phyloP scores from a whole-genome alignment of 2,329 filamentous ascomycete species.

The Sporothrix globosa region DNA sequence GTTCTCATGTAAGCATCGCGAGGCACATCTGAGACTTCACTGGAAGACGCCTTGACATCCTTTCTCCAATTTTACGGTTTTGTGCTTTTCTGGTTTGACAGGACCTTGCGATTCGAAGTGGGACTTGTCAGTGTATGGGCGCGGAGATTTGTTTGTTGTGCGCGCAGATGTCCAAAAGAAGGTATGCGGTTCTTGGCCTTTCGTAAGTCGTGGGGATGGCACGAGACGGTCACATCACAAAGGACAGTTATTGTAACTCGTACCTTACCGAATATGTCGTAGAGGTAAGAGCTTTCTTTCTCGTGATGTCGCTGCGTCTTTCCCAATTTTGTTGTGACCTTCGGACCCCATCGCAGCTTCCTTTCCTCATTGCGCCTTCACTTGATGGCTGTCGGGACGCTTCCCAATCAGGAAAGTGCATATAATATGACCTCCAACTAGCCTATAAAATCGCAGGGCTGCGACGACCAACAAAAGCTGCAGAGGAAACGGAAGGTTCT shows the following conservation, averaged over 20 bases:
- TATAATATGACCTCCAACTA: slow-evolving; percentile 13
- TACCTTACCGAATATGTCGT: background rate
- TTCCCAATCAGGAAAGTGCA: slow-evolving; percentile 27
- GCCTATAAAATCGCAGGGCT: slow-evolving; percentile 23
- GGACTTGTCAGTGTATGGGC: background rate
- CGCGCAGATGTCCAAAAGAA: background rate
- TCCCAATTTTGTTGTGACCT: background rate
- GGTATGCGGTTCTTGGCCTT: background rate
- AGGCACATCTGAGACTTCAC: background rate
- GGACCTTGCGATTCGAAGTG: background rate
- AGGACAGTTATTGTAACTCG: background rate
- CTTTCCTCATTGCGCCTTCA: background rate
- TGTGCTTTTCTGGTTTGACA: background rate
- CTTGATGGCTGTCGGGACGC: slow-evolving; percentile 2
- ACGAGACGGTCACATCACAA: background rate
- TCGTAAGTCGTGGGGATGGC: background rate
- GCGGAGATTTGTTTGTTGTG: background rate
- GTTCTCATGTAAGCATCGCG: background rate
- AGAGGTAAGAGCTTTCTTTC: too few species aligned
- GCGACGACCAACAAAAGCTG: background rate
- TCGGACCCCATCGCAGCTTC: background rate
- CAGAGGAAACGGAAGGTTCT: background rate
- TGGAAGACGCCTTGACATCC: background rate
- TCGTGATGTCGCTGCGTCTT: background rate
- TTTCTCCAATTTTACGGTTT: background rate